Evolutionary conservation across 2,329 filamentous ascomycete genomes (phyloP), one percentile per base, ranked within the genome.

Genomic region (Trichoderma oligosporum): DNA sequence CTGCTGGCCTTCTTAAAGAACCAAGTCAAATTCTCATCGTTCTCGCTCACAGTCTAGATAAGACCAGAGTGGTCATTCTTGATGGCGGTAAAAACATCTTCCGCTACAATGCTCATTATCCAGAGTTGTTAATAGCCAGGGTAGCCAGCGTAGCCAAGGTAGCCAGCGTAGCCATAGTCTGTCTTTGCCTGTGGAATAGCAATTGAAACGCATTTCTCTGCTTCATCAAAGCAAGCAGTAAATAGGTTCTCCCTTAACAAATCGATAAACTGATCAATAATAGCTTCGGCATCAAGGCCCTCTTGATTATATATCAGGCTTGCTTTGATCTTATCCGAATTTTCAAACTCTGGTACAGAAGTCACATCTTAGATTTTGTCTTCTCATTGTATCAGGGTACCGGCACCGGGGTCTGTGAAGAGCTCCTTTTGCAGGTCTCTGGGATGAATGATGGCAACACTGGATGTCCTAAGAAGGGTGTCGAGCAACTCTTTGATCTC

Each of bases 1-100:
- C 94, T 93, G 65, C 97, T 91, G 8, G 93, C 88, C 80, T 96
- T 96, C 74, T 96, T 92, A 65, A 96, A 95, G 79, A 97, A 97
- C 94, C 93, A 97, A 9, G 91, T 92, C 66, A 97, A 79, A 72
- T 97, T 97, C 81, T 97, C 93, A 66, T 97, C 92, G 64, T 95
- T 88, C 68, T 92, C 88, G 76, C 89, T 93, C 60, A 97, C 93
- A n/a, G 91, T 96, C 93, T 92, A 99, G 62, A 91, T 88, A 63
- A 97, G 81, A 75, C 88, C 91, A 56, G 91, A 86, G 72, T 92
- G 88, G 69, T 97, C 93, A 74, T 96, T 95, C 80, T 93, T 95
- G 71, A 97, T 89, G 61, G 89, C 88, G 62, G 88, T 84, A 72
- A 97, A 96, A 58, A 97, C 89, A 68, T 97, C 97, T 72, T 97